These are phyloP conservation scores for Cladosporium cucumerinum DNA, from an alignment of 2,329 filamentous ascomycete species.

Conservation along the genomic window DNA sequence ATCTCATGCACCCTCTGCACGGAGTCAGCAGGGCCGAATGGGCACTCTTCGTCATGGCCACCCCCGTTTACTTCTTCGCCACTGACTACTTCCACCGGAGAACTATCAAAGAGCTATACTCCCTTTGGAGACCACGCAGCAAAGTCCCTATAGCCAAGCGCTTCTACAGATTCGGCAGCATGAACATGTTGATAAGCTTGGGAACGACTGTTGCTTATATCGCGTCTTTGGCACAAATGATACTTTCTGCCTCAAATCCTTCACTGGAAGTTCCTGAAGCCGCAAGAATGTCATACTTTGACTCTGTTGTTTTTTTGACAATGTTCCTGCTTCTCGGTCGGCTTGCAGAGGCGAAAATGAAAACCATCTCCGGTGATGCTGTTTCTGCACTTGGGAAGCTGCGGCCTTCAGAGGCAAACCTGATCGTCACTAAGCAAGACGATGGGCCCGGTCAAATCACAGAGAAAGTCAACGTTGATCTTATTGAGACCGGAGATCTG, in stretches of 20 bases:
- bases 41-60: slow-evolving; percentile 37
- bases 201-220: slow-evolving; percentile 86
- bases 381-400: slow-evolving; percentile 76
- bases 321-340: slow-evolving; percentile 75
- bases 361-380: slow-evolving; percentile 83
- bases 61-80: slow-evolving; percentile 81
- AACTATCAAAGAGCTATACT: slow-evolving; percentile 72
- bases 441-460: neutral
- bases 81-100: slow-evolving; percentile 81
- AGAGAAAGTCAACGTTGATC: slow-evolving; percentile 57
- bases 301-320: slow-evolving; percentile 87
- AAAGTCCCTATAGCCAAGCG: slow-evolving; percentile 68
- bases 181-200: slow-evolving; percentile 90
- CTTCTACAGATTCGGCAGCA: slow-evolving; percentile 92
- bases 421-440: slow-evolving; percentile 50
- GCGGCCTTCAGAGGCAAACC: slow-evolving; percentile 69
- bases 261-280: neutral
- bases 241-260: slow-evolving; percentile 39
- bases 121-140: slow-evolving; percentile 74
- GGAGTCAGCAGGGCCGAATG: slow-evolving; percentile 42
- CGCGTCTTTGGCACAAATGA: slow-evolving; percentile 73
- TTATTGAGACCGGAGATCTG: slow-evolving; percentile 54
- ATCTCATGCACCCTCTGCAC: slow-evolving; percentile 63
- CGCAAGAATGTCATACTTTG: slow-evolving; percentile 62
- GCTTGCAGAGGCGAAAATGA: slow-evolving; percentile 85